A percentile compares a stretch with the other conserved stretches of the same genome.
Evolutionary conservation across 1,284 basidiomycete species (phyloP).

Genomic region (Cutaneotrichosporon sp.): DNA sequence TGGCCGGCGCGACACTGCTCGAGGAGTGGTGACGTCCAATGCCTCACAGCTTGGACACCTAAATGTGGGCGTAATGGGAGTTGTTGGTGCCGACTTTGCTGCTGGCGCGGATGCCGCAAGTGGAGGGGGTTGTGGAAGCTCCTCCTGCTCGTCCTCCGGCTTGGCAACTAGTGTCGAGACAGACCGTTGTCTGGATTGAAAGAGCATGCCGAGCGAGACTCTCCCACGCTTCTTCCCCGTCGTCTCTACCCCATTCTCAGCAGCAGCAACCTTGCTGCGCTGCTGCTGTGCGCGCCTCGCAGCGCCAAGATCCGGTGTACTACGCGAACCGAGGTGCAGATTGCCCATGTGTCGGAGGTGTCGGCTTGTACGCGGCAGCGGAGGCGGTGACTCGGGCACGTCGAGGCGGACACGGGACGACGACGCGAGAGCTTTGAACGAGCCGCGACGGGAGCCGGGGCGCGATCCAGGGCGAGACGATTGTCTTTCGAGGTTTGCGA

Average conservation of each 20-base stretch:
- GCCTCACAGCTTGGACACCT: constrained; percentile 11
- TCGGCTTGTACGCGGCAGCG: neutral
- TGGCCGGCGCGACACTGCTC: constrained; percentile 6
- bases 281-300: constrained; percentile 12
- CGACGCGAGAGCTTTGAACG: constrained; percentile 3
- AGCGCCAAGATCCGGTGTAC: constrained; percentile 5
- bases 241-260: neutral
- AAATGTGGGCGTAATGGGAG: constrained; percentile 11
- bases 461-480: neutral
- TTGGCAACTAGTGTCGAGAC: constrained; percentile 1
- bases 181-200: constrained; percentile 7
- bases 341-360: constrained; percentile 1
- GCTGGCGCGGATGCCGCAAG: neutral
- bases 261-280: constrained; percentile 1
- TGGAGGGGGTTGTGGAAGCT: neutral
- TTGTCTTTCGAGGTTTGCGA: neutral
- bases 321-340: constrained; percentile 6
- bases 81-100: constrained; percentile 2
- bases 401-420: constrained; percentile 7
- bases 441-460: neutral
- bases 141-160: neutral
- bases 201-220: constrained; percentile 7
- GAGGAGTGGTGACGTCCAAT: neutral
- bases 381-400: constrained; percentile 6
- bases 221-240: constrained; percentile 3